Evolutionary conservation across 352 stramenopile genomes (phyloP).

Genomic region (Globisporangium barbulae): DNA sequence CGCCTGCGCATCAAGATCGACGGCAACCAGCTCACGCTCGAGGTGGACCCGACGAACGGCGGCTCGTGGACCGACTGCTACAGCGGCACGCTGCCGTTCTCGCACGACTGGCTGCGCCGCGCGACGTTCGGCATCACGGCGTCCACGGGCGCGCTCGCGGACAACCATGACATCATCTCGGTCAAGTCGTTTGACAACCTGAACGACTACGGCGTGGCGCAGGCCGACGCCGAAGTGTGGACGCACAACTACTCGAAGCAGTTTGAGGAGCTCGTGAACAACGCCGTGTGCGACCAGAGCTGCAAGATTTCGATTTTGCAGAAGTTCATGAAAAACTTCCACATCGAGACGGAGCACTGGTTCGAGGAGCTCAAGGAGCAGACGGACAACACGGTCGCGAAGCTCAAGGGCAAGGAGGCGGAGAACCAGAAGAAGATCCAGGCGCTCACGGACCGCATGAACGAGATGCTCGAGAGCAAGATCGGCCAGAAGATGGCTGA

Average conservation of each 20-base stretch:
- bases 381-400: slow-evolving; percentile 70
- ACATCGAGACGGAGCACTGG: slow-evolving; percentile 81
- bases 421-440: slow-evolving; percentile 74
- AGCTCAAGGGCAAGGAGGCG: slow-evolving; percentile 68
- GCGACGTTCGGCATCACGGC: slow-evolving; percentile 70
- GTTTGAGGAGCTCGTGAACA: slow-evolving; percentile 60
- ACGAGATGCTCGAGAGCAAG: slow-evolving; percentile 69
- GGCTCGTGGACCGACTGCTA: slow-evolving; percentile 67
- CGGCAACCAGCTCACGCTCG: slow-evolving; percentile 45
- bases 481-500: slow-evolving; percentile 64
- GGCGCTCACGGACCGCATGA: slow-evolving; percentile 65
- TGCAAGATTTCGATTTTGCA: slow-evolving; percentile 83
- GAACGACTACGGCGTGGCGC: slow-evolving; percentile 48
- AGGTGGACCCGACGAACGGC: slow-evolving; percentile 57
- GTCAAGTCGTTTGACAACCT: slow-evolving; percentile 61
- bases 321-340: slow-evolving; percentile 79
- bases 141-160: slow-evolving; percentile 70
- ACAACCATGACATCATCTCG: slow-evolving; percentile 82
- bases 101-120: slow-evolving; percentile 57
- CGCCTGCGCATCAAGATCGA: slow-evolving; percentile 63
- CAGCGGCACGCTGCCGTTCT: slow-evolving; percentile 59
- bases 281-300: slow-evolving; percentile 57
- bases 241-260: slow-evolving; percentile 87
- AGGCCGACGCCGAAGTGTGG: slow-evolving; percentile 68
- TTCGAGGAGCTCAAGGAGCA: slow-evolving; percentile 80